These are phyloP conservation scores for Clitopilus passeckerianus DNA, from an alignment of 768 basidiomycete species.

Conservation along the genomic window DNA sequence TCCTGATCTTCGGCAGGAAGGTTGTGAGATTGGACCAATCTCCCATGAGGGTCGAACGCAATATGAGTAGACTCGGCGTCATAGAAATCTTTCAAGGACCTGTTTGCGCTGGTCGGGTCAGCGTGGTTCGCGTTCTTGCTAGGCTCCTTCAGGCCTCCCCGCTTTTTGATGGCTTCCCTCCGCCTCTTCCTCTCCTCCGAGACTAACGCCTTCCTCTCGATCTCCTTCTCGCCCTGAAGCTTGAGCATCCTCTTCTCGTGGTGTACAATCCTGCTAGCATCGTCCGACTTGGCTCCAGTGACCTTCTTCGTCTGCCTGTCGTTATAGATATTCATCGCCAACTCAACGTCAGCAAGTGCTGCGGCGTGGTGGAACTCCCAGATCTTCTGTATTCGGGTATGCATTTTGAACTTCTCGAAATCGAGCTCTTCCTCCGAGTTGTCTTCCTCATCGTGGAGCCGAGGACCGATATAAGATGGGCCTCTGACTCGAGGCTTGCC, in stretches of 20 bases:
- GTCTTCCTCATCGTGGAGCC: slow-evolving; percentile 23
- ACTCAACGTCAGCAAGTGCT: slow-evolving; percentile 34
- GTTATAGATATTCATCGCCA: slow-evolving; percentile 32
- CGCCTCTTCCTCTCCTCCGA: slow-evolving; percentile 31
- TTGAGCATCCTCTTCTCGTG: slow-evolving; percentile 32
- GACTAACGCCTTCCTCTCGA: slow-evolving; percentile 39
- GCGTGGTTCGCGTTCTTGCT: slow-evolving; percentile 4
- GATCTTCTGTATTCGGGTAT: slow-evolving; percentile 40
- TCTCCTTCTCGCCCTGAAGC: slow-evolving; percentile 43
- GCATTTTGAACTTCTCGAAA: slow-evolving; percentile 40
- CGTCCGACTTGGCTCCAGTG: slow-evolving; percentile 19
- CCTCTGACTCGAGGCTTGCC: slow-evolving; percentile 16
- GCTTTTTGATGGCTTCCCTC: slow-evolving; percentile 21
- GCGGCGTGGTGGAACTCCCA: slow-evolving; percentile 46
- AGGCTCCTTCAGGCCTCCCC: slow-evolving; percentile 12
- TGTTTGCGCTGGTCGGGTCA: slow-evolving; percentile 1
- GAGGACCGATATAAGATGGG: slow-evolving; percentile 30
- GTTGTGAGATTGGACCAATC: neutral
- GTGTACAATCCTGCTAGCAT: slow-evolving; percentile 26
- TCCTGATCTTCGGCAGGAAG: neutral
- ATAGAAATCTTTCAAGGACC: slow-evolving; percentile 11
- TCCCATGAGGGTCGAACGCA: slow-evolving; percentile 5
- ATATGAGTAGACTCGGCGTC: slow-evolving; percentile 7
- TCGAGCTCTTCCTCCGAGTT: slow-evolving; percentile 29
- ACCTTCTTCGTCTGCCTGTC: slow-evolving; percentile 24